Percentiles rank a stretch among this genome's conserved stretches.
Evolutionary conservation across 2,329 filamentous ascomycete genomes (phyloP).

Genomic region (Fusarium falciforme): DNA sequence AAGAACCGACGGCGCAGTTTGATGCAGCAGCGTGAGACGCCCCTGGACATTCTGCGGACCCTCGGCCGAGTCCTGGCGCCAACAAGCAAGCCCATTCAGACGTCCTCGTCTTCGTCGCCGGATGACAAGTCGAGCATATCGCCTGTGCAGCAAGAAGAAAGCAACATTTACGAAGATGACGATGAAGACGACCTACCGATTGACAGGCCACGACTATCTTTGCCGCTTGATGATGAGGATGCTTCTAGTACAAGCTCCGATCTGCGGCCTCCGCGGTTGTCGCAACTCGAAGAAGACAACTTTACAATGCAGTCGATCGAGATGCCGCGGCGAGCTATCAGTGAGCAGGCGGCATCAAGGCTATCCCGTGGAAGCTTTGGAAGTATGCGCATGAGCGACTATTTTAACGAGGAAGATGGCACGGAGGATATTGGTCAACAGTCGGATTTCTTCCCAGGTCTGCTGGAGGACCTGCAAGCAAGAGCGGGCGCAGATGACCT

Average conservation of each 20-base stretch:
- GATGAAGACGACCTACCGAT: constrained; percentile 64
- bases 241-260: constrained; percentile 66
- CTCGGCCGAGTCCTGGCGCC: constrained; percentile 67
- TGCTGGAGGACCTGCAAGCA: constrained; percentile 57
- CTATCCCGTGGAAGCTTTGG: constrained; percentile 66
- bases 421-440: constrained; percentile 58
- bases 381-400: constrained; percentile 66
- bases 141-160: constrained; percentile 52
- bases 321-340: constrained; percentile 64
- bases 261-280: constrained; percentile 64
- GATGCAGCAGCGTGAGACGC: constrained; percentile 66
- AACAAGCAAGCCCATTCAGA: constrained; percentile 55
- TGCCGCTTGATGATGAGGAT: constrained; percentile 63
- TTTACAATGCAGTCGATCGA: constrained; percentile 70
- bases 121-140: constrained; percentile 44
- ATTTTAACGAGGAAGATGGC: constrained; percentile 50
- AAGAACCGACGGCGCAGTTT: constrained; percentile 68
- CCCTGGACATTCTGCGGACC: constrained; percentile 63
- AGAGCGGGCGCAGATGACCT: constrained; percentile 54
- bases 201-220: constrained; percentile 65
- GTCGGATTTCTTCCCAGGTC: constrained; percentile 65
- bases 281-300: constrained; percentile 68
- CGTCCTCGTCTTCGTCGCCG: constrained; percentile 60
- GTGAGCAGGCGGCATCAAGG: constrained; percentile 57
- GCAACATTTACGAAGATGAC: constrained; percentile 61